Conservation (phyloP, 768 basidiomycete species). For the Porphyrellus cyaneotinctus region DNA sequence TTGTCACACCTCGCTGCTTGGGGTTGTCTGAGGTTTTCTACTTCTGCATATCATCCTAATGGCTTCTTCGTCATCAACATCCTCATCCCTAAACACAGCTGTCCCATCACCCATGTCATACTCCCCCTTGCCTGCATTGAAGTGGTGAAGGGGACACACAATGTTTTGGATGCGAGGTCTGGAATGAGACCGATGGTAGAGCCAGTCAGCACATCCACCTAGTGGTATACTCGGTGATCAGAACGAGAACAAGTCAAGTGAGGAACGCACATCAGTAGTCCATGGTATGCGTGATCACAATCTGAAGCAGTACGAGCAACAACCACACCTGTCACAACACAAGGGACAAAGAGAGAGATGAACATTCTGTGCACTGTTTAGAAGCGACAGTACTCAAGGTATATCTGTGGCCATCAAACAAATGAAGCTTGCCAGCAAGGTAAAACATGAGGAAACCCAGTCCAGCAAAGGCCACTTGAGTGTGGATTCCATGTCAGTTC, state of each 20-base stretch:
- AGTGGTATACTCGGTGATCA: constrained; percentile 58
- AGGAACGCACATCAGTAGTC: constrained; percentile 75
- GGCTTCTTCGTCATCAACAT: constrained; percentile 16
- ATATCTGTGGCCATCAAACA: constrained; percentile 80
- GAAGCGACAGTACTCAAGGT: constrained; percentile 38
- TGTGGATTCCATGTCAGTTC: too few species aligned
- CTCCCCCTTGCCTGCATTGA: constrained; percentile 24
- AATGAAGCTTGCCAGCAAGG: constrained; percentile 83
- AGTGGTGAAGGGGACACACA: constrained; percentile 69
- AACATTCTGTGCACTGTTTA: too few species aligned
- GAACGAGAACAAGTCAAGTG: not conserved
- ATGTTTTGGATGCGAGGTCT: constrained; percentile 47
- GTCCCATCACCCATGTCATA: not conserved
- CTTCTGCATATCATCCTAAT: constrained; percentile 16
- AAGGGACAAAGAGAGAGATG: too few species aligned
- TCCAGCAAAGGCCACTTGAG: constrained; percentile 83
- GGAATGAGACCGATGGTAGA: constrained; percentile 70
- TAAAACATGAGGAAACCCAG: constrained; percentile 88
- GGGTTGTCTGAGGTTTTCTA: constrained; percentile 5
- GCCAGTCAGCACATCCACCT: constrained; percentile 85
- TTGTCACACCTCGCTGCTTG: not conserved
- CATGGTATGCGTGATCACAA: constrained; percentile 87
- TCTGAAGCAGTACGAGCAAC: constrained; percentile 65
- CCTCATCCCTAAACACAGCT: constrained; percentile 6
- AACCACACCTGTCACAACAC: constrained; percentile 75